These are phyloP conservation scores for Leishmania turanica DNA, from an alignment of 208 protist species.

Conservation along the genomic window DNA sequence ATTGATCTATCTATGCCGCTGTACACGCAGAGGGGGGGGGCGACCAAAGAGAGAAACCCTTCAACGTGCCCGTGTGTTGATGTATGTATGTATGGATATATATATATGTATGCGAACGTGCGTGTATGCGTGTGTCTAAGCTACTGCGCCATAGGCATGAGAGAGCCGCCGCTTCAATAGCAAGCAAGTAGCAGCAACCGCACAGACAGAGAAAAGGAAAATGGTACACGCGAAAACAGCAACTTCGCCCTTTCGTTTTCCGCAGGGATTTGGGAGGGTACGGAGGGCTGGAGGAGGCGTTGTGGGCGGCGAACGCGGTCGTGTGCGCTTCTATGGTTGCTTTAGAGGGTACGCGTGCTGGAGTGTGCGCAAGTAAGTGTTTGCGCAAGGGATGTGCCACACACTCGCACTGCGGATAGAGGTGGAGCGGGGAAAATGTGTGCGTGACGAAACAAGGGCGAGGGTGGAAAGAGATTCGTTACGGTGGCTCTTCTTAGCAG, in stretches of 20 bases:
- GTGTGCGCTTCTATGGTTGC: not conserved
- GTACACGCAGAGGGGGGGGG: not conserved
- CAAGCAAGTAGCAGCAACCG: not conserved
- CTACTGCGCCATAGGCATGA: not conserved
- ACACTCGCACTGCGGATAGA: not conserved
- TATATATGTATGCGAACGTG: not conserved
- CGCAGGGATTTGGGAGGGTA: not conserved
- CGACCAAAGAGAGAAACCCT: not conserved
- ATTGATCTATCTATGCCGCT: not conserved
- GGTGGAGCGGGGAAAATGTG: not conserved
- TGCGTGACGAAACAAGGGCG: slow-evolving; percentile 8
- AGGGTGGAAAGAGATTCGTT: not conserved
- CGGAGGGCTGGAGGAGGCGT: not conserved
- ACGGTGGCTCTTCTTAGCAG: not conserved
- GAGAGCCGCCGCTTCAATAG: not conserved
- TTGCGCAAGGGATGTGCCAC: not conserved
- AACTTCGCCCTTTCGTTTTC: not conserved
- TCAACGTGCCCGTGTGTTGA: not conserved
- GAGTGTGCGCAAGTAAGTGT: slow-evolving; percentile 3
- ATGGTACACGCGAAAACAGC: not conserved
- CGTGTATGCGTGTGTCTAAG: not conserved
- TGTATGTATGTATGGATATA: not conserved
- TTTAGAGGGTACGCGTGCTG: not conserved
- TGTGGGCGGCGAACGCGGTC: not conserved
- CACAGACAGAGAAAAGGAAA: not conserved